Base-by-base conservation (phyloP, 257 asterid genomes). In the Linderniella brevidens region DNA sequence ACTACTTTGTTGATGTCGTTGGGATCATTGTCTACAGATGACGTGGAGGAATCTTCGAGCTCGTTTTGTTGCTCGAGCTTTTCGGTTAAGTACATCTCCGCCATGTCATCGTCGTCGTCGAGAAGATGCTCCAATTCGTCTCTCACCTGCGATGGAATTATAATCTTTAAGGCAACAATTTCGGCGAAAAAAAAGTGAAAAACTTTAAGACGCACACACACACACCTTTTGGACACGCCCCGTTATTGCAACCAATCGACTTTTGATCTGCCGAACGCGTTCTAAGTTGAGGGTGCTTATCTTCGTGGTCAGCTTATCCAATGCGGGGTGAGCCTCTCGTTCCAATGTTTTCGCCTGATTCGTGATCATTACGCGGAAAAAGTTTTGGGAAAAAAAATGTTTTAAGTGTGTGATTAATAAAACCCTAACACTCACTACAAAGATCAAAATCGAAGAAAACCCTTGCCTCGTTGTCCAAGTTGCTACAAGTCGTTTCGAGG, bases 221-320 rank as follows among this genome's bases (percentile, higher is more conserved):
- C 11, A 1, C 19, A 81, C 96, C 94, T 86, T 86, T 45, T 86
- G 96, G 48, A 86, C 92, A 8, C 94, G 92, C n/a, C 93, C 86
- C 11, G 90, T 77, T 55, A 86, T 76, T 10, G 92, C 86, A 58
- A 86, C 94, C 70, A 82, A 52, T 0, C 94, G 82, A 48, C 96
- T 82, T 56, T 86, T 86, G 50, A 86, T 77, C 55, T 82, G 93
- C 32, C 94, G 68, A 5, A 86, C 94, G 8, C 90, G 74, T 55
- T 86, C 94, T 68, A 86, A 67, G 67, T 86, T 82, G 64, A 82
- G 78, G 16, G 94, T 72, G 53, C 86, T 76, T 41, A 86, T 86
- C 59, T 82, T 76, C 13, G 86, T 60, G 4, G 96, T 79, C 66
- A 86, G 56, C 69, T 71, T 82, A 72, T 86, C 90, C 66, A 82